Evolutionary conservation across 2,329 filamentous ascomycete genomes (phyloP), one percentile per base, ranked within the genome.

Genomic region (Sclerotinia spermophila): DNA sequence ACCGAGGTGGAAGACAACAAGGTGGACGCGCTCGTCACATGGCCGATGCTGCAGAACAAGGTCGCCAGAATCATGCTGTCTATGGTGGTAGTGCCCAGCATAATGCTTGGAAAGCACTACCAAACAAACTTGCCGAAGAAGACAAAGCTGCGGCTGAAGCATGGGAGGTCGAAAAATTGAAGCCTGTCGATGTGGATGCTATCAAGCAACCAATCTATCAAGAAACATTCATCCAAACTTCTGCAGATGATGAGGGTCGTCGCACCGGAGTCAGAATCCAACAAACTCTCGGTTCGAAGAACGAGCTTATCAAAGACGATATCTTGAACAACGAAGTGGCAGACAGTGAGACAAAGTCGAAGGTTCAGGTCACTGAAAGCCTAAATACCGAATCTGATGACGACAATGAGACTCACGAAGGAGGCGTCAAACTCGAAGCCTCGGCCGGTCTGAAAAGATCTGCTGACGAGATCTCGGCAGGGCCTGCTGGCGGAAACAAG

Each of bases 191-290:
- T 45, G 51, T 65, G 13, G 65, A 72, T 33, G 48, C 65, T 8
- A 72, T 74, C 30, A 56, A 35, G 15, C 72, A 75, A 24, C 76
- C 76, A 13, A 62, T 65, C 4, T 74, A 78, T 51, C 71, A 75
- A 38, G 78, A 79, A 15, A 79, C 77, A 1, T 79, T 77, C 68
- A 76, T 77, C 33, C 71, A 79, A 68, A 77, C 75, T 13, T 66
- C 69, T 44, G 72, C 71, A 30, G 77, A 79, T 38, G 76, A 74
- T 73, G 82, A 82, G 69, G 71, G 69, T 15, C 69, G 71, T 21
- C 75, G 73, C 17, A 78, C 76, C 45, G 76, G 76, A 24, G 64
- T 72, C 4, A 74, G 67, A 65, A 40, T 69, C 13, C 75, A 71
- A 17, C 69, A 45, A 38, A 59, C 69, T 30, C 53, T 73, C 7